A percentile compares a stretch with the other conserved stretches of the same genome.
Evolutionary conservation across 2,329 filamentous ascomycete species (phyloP).

Genomic region (Sclerotinia trifoliorum): DNA sequence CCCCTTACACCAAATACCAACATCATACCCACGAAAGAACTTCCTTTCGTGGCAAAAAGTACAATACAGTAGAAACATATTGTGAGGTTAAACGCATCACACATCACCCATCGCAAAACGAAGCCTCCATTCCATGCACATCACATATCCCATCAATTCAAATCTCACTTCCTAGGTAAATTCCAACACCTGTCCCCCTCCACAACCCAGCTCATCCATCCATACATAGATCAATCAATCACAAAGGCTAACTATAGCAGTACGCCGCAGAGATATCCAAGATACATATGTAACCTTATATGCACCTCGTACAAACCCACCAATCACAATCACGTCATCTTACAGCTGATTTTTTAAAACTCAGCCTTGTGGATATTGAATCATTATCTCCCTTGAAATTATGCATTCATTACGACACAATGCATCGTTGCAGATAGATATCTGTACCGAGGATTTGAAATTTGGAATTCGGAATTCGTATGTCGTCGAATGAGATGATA

Average conservation of each 20-base stretch:
- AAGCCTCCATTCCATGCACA: neutral
- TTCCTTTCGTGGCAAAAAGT: neutral
- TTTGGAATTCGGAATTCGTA: neutral
- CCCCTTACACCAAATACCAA: neutral
- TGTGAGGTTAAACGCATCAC: neutral
- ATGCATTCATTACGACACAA: neutral
- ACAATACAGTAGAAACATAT: neutral
- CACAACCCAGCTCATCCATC: neutral
- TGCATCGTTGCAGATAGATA: neutral
- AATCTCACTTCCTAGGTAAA: neutral
- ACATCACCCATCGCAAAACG: neutral
- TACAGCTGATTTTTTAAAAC: neutral
- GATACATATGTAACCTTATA: too few relatives aligned
- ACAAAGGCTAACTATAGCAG: neutral
- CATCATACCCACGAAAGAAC: neutral
- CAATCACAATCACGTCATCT: neutral
- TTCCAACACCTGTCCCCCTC: neutral
- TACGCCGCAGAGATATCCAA: neutral
- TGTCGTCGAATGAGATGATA: neutral
- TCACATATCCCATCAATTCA: neutral
- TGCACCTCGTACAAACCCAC: neutral
- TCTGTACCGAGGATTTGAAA: neutral
- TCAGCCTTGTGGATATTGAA: slow-evolving; percentile 15
- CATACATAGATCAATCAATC: neutral
- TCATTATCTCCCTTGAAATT: neutral